A percentile compares a stretch with the other conserved stretches of the same genome.
phyloP scores from a whole-genome alignment of 345 rosid species.

The Arabidopsis suecica region DNA sequence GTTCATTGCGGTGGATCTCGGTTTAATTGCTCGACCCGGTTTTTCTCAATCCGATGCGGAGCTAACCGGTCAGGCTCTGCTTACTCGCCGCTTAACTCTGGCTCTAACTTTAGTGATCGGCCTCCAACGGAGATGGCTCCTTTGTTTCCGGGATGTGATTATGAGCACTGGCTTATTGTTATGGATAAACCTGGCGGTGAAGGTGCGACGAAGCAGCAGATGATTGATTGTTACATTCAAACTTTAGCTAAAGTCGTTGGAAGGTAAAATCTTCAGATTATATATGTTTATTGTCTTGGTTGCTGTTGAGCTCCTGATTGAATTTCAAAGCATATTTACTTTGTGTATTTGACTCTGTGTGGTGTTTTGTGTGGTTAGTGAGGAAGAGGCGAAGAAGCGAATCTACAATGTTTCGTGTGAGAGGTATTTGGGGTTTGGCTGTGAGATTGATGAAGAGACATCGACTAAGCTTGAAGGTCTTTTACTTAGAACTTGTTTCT shows the following conservation, averaged over 20 bases:
- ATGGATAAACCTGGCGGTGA: slow-evolving; percentile 97
- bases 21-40: slow-evolving; percentile 44
- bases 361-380: slow-evolving; percentile 52
- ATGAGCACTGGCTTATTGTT: slow-evolving; percentile 95
- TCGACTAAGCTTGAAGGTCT: slow-evolving; percentile 89
- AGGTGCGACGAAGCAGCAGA: slow-evolving; percentile 84
- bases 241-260: slow-evolving; percentile 85
- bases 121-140: slow-evolving; percentile 98
- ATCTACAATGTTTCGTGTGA: slow-evolving; percentile 97
- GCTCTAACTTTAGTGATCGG: slow-evolving; percentile 89
- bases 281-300: not conserved
- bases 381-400: slow-evolving; percentile 90
- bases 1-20: slow-evolving; percentile 51
- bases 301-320: not conserved
- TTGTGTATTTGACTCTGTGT: not conserved
- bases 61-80: slow-evolving; percentile 78
- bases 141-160: slow-evolving; percentile 93
- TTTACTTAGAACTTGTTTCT: slow-evolving; percentile 1
- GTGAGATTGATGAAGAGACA: slow-evolving; percentile 97
- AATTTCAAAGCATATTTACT: not conserved
- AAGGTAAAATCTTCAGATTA: slow-evolving; percentile 50
- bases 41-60: slow-evolving; percentile 65
- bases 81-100: slow-evolving; percentile 89
- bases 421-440: slow-evolving; percentile 93
- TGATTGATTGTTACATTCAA: slow-evolving; percentile 88